A percentile compares a stretch with the other conserved stretches of the same genome.
Evolutionary conservation across 257 asterid species (phyloP).

Genomic region (Salvia rosmarinus): DNA sequence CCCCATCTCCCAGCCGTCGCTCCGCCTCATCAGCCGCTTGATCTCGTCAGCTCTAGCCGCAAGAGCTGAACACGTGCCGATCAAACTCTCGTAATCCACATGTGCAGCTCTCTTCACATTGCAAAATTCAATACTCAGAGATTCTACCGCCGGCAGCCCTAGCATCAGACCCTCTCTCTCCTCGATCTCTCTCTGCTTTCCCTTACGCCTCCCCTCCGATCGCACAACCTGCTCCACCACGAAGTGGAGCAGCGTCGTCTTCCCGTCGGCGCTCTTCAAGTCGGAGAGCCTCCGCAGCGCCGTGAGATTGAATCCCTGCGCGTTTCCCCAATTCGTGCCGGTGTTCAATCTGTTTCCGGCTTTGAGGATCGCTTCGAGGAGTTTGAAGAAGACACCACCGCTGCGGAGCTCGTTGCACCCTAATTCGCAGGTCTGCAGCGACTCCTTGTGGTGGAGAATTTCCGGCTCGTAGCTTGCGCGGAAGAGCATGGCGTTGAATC

Average conservation of each 20-base stretch:
- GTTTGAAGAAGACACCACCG: conserved; percentile 66
- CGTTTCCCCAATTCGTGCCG: conserved; percentile 82
- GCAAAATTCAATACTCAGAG: conserved; percentile 45
- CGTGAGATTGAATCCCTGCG: conserved; percentile 73
- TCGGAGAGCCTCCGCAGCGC: conserved; percentile 64
- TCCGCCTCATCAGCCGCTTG: conserved; percentile 40
- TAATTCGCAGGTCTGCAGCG: conserved; percentile 61
- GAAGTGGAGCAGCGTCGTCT: conserved; percentile 76
- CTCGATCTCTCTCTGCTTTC: conserved; percentile 42
- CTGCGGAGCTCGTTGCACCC: conserved; percentile 70
- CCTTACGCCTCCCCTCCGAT: conserved; percentile 66
- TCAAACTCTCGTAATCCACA: conserved; percentile 57
- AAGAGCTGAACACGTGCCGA: conserved; percentile 41
- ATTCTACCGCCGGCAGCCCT: conserved; percentile 56
- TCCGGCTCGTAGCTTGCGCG: conserved; percentile 67
- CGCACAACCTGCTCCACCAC: conserved; percentile 78
- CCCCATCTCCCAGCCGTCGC: conserved; percentile 46
- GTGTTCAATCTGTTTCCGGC: conserved; percentile 89
- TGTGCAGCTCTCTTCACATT: conserved; percentile 73
- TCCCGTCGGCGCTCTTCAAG: conserved; percentile 77
- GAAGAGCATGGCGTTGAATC: conserved; percentile 75
- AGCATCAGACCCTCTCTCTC: conserved; percentile 48
- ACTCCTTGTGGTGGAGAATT: conserved; percentile 66
- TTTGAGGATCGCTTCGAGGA: conserved; percentile 82
- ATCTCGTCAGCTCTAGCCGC: conserved; percentile 49